phyloP scores from a whole-genome alignment of 2,329 filamentous ascomycete genomes.

The Magnaporthiopsis poae region DNA sequence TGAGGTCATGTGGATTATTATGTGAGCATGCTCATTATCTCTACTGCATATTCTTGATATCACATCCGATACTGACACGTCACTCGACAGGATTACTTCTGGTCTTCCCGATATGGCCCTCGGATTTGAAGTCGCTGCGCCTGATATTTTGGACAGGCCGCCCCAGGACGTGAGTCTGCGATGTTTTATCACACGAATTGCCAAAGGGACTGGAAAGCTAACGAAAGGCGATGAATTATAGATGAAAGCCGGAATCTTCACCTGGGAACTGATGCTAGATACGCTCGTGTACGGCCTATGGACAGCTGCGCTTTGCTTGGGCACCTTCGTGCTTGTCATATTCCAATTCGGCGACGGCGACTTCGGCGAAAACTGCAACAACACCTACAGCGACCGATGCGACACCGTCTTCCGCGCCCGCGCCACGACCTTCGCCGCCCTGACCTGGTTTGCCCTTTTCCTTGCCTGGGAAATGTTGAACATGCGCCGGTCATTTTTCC shows the following conservation, averaged over 20 bases:
- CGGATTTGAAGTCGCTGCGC: constrained; percentile 52
- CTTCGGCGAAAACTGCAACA: constrained; percentile 42
- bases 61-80: neutral
- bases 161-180: constrained; percentile 24
- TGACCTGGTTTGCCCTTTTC: constrained; percentile 59
- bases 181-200: too few relatives aligned
- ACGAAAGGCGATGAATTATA: neutral
- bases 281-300: constrained; percentile 45
- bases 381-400: constrained; percentile 36
- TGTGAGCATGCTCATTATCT: constrained; percentile 24
- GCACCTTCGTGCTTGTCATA: constrained; percentile 7
- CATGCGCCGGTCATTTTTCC: constrained; percentile 56
- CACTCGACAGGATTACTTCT: constrained; percentile 39
- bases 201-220: neutral
- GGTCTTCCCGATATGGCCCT: constrained; percentile 59
- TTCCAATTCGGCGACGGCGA: constrained; percentile 35
- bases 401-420: constrained; percentile 53
- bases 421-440: constrained; percentile 53
- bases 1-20: constrained; percentile 63
- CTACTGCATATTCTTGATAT: neutral
- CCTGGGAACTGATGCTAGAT: constrained; percentile 47
- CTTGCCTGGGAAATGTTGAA: constrained; percentile 59
- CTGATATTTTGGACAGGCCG: constrained; percentile 52
- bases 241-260: constrained; percentile 45
- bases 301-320: constrained; percentile 10